Percentiles rank a stretch among this genome's conserved stretches.
Conservation (phyloP, 2,329 filamentous ascomycete species). For the Colletotrichum destructivum region DNA sequence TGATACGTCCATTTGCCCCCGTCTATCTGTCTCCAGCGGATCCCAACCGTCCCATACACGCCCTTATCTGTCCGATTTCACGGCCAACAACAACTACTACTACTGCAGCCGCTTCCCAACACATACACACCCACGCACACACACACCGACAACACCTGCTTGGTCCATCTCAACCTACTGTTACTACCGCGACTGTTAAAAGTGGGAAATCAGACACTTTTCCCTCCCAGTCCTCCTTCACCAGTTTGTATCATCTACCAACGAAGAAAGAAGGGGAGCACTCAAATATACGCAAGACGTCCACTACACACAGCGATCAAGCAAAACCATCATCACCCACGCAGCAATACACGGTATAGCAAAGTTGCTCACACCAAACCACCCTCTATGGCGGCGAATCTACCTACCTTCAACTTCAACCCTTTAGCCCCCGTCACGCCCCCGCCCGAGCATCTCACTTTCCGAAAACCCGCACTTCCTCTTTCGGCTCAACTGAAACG, state of each 20-base stretch:
- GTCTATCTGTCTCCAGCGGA: slow-evolving; percentile 37
- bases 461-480: slow-evolving; percentile 44
- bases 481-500: slow-evolving; percentile 42
- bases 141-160: background rate
- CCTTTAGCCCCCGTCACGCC: slow-evolving; percentile 56
- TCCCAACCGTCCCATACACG: slow-evolving; percentile 21
- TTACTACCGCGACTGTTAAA: slow-evolving; percentile 7
- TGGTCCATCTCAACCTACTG: slow-evolving; percentile 4
- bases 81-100: slow-evolving; percentile 6
- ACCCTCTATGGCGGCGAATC: slow-evolving; percentile 40
- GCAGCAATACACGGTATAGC: slow-evolving; percentile 11
- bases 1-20: slow-evolving; percentile 33
- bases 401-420: slow-evolving; percentile 48
- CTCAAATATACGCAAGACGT: slow-evolving; percentile 18
- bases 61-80: slow-evolving; percentile 12
- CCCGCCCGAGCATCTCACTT: slow-evolving; percentile 56
- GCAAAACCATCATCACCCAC: background rate
- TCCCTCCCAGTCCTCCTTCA: background rate
- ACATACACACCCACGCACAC: no score
- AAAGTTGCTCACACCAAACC: slow-evolving; percentile 18
- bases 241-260: background rate
- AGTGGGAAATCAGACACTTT: background rate
- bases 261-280: background rate
- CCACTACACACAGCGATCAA: slow-evolving; percentile 8
- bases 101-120: slow-evolving; percentile 7